Conservation (phyloP, 31 red algal genomes). For the Endocladia muricata region DNA sequence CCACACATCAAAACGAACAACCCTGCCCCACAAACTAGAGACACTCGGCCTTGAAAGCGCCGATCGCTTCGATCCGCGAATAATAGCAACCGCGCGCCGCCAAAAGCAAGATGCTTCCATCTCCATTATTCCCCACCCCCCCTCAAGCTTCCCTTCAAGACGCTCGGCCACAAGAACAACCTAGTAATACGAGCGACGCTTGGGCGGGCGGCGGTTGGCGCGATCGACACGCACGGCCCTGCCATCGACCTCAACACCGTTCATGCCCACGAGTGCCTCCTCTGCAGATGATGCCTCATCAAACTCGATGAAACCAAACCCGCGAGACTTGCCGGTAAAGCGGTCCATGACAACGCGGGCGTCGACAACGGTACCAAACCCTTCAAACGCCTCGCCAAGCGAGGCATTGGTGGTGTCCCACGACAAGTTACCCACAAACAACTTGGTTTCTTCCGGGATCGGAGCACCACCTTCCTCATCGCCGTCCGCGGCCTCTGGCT, state of each 20-base stretch:
- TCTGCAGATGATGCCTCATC: conserved; percentile 35
- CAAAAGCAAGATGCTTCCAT: too few relatives aligned
- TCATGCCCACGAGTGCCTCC: conserved; percentile 52
- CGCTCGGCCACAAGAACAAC: too few relatives aligned
- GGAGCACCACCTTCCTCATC: conserved; percentile 19
- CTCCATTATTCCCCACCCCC: background rate
- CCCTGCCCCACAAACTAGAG: too few relatives aligned
- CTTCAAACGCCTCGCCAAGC: conserved; percentile 53
- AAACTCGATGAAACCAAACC: conserved; percentile 83
- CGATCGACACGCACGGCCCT: conserved; percentile 74
- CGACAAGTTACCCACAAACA: conserved; percentile 80
- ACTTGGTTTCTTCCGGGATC: conserved; percentile 48
- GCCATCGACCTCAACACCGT: conserved; percentile 75
- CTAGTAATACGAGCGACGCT: conserved; percentile 20
- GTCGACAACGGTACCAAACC: conserved; percentile 69
- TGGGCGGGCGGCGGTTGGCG: conserved; percentile 33
- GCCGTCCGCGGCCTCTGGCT: conserved; percentile 3
- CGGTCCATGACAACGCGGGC: conserved; percentile 66
- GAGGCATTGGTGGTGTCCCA: conserved; percentile 67
- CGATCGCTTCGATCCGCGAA: too few relatives aligned
- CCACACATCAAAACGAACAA: too few relatives aligned
- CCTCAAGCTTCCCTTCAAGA: background rate
- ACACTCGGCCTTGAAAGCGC: too few relatives aligned
- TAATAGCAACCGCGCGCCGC: too few relatives aligned
- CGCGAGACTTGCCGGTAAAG: conserved; percentile 70